Percentiles rank a stretch among this genome's conserved stretches.
phyloP scores from a whole-genome alignment of 2,329 filamentous ascomycete species.

The Erysiphe neolycopersici region DNA sequence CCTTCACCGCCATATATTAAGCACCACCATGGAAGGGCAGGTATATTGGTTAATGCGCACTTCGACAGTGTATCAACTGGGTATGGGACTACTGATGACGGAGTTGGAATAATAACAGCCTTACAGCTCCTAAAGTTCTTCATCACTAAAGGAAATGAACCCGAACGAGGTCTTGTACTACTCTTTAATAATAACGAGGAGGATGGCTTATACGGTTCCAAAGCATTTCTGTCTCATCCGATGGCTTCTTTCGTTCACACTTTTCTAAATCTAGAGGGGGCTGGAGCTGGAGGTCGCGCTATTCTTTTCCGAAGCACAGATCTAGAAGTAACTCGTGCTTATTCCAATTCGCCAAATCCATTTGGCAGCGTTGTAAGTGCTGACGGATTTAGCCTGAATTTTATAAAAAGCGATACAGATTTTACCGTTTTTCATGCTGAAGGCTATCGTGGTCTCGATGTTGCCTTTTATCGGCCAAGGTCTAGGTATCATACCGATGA shows the following conservation, averaged over 20 bases:
- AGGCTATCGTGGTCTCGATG: conserved; percentile 66
- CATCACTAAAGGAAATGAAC: conserved; percentile 40
- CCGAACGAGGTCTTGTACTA: conserved; percentile 54
- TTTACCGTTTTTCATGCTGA: conserved; percentile 60
- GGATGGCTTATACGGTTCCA: conserved; percentile 68
- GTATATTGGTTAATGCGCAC: conserved; percentile 81
- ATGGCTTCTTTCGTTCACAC: conserved; percentile 57
- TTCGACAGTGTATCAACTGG: conserved; percentile 76
- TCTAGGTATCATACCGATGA: conserved; percentile 76
- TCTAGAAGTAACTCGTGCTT: conserved; percentile 57
- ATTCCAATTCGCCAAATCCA: conserved; percentile 42
- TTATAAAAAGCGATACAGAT: conserved; percentile 70
- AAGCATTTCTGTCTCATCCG: conserved; percentile 61
- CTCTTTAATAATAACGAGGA: conserved; percentile 93
- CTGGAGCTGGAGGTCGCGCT: conserved; percentile 71
- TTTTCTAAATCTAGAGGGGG: conserved; percentile 86
- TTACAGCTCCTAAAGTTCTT: conserved; percentile 76
- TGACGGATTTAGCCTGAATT: conserved; percentile 57
- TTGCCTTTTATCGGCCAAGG: conserved; percentile 73
- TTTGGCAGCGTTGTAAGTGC: conserved; percentile 61
- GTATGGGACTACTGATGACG: conserved; percentile 83
- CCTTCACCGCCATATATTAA: conserved; percentile 15
- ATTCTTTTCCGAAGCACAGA: conserved; percentile 75
- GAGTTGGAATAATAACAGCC: conserved; percentile 64
- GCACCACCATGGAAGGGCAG: conserved; percentile 32